Conservation (phyloP, 192 early-diverging fungal species). For the Coemansia reversa region DNA sequence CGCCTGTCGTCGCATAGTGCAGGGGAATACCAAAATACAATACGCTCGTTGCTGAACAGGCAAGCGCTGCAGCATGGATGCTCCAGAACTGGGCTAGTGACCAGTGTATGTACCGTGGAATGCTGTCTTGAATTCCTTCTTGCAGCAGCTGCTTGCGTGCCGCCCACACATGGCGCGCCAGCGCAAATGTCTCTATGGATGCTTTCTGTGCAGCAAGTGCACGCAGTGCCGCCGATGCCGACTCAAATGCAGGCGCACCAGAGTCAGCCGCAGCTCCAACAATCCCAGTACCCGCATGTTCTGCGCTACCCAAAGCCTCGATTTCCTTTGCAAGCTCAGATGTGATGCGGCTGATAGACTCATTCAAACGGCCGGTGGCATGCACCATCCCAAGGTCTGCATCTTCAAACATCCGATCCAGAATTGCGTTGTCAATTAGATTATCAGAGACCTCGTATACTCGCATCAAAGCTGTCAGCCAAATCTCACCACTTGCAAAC, state of each 20-base stretch:
- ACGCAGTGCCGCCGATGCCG: slow-evolving; percentile 17
- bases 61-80: slow-evolving; percentile 24
- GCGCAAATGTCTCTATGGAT: slow-evolving; percentile 24
- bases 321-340: slow-evolving; percentile 16
- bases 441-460: slow-evolving; percentile 37
- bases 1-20: slow-evolving; percentile 21
- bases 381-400: slow-evolving; percentile 48
- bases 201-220: slow-evolving; percentile 26
- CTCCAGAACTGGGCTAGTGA: slow-evolving; percentile 46
- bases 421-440: slow-evolving; percentile 30
- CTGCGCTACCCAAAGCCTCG: not conserved
- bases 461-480: slow-evolving; percentile 38
- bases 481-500: slow-evolving; percentile 40
- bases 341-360: slow-evolving; percentile 12
- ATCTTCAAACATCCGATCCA: slow-evolving; percentile 41
- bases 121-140: slow-evolving; percentile 17
- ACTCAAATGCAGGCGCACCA: slow-evolving; percentile 6
- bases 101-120: slow-evolving; percentile 35
- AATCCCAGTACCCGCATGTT: no score
- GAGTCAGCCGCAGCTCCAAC: not conserved
- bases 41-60: slow-evolving; percentile 5
- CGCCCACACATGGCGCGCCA: slow-evolving; percentile 37
- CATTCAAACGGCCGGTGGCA: slow-evolving; percentile 43
- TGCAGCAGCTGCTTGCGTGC: slow-evolving; percentile 20
- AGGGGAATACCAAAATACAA: slow-evolving; percentile 12